Percentiles rank a stretch among this genome's conserved stretches.
Evolutionary conservation across 108 stramenopile species (phyloP).

Genomic region (Mediolabrus comicus): DNA sequence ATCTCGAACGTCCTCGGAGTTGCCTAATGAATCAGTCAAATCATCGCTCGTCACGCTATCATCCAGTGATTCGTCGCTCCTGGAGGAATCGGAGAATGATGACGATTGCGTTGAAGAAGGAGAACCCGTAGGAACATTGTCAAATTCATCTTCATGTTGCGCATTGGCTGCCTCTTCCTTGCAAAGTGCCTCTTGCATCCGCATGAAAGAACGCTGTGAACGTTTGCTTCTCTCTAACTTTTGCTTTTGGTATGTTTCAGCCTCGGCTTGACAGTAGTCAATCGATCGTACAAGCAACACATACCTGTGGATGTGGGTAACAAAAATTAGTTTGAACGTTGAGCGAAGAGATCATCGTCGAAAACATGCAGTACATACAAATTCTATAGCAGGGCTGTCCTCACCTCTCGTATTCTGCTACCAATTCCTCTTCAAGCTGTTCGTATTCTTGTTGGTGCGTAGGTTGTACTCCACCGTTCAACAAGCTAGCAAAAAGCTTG

Average conservation of each 20-base stretch:
- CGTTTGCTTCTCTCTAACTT: no score
- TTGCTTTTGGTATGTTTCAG: no score
- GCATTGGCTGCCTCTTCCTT: slow-evolving; percentile 47
- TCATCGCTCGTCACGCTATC: slow-evolving; percentile 3
- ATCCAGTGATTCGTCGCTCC: slow-evolving; percentile 20
- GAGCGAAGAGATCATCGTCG: no score
- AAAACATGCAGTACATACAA: no score
- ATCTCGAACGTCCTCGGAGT: no score
- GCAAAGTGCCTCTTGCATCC: slow-evolving; percentile 52
- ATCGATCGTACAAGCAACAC: no score
- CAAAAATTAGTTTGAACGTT: no score
- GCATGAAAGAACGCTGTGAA: slow-evolving; percentile 51
- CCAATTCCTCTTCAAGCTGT: slow-evolving; percentile 76
- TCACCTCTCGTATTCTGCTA: slow-evolving; percentile 77
- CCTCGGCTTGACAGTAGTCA: no score
- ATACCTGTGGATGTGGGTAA: no score
- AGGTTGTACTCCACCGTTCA: slow-evolving; percentile 53
- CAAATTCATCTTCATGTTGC: neutral
- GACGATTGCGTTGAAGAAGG: no score
- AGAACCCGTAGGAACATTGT: neutral
- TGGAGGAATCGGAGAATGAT: neutral
- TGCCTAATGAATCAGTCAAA: slow-evolving; percentile 17
- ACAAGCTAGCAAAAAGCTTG: slow-evolving; percentile 46
- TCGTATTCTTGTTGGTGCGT: slow-evolving; percentile 89
- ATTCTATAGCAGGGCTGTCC: no score